Conservation (phyloP, 805 yeast genomes). For the Saturnispora halmiae region DNA sequence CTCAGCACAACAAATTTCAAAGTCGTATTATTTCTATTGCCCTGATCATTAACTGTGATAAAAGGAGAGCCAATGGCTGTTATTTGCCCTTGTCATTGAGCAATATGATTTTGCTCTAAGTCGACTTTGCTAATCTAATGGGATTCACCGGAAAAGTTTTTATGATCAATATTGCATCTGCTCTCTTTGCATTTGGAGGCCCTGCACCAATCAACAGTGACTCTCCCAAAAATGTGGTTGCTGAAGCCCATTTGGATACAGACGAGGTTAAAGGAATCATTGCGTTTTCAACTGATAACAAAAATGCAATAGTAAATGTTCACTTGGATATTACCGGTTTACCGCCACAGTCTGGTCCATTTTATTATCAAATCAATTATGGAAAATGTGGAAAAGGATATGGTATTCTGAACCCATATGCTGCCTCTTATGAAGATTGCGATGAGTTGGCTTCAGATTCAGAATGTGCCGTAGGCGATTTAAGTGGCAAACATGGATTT, state of each 20-base stretch:
- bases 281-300: slow-evolving; percentile 51
- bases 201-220: slow-evolving; percentile 42
- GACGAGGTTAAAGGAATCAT: slow-evolving; percentile 41
- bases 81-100: no score
- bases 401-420: slow-evolving; percentile 55
- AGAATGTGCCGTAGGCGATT: slow-evolving; percentile 62
- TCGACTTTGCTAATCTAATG: no score
- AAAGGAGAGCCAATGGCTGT: no score
- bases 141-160: not conserved
- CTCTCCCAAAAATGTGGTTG: slow-evolving; percentile 43
- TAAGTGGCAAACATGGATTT: slow-evolving; percentile 70
- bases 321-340: slow-evolving; percentile 64
- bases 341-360: slow-evolving; percentile 60
- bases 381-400: slow-evolving; percentile 50
- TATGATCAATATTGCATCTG: not conserved
- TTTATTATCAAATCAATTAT: slow-evolving; percentile 57
- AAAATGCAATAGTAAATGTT: slow-evolving; percentile 47
- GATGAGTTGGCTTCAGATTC: slow-evolving; percentile 42
- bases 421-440: slow-evolving; percentile 42
- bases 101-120: no score
- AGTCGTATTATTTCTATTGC: not conserved
- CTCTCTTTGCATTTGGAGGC: slow-evolving; percentile 9
- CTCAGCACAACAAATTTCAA: not conserved
- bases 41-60: not conserved
- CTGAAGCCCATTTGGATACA: slow-evolving; percentile 49